Conservation (phyloP, 2,329 filamentous ascomycete genomes). For the Calonectria montana region DNA sequence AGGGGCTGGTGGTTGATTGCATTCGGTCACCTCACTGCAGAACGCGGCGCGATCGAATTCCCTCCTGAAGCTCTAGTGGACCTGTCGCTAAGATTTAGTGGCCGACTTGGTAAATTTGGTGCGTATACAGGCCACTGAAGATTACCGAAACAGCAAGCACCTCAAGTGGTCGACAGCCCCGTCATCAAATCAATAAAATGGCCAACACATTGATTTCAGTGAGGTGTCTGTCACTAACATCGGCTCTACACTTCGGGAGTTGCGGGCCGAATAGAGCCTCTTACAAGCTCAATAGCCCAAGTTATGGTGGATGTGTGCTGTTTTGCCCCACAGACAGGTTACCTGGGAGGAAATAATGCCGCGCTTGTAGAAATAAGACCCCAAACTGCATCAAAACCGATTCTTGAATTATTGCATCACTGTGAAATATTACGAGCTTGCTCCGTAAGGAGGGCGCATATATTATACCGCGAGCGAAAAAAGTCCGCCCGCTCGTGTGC, state of each 20-base stretch:
- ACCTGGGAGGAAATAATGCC: not conserved
- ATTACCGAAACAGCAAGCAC: too few species aligned
- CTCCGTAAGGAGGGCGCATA: not conserved
- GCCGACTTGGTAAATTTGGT: too few species aligned
- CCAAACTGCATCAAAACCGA: not conserved
- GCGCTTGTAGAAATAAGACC: not conserved
- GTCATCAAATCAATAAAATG: too few species aligned
- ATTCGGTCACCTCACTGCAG: not conserved
- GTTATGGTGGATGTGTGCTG: too few species aligned
- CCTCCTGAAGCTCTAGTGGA: not conserved
- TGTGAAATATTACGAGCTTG: not conserved
- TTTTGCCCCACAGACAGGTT: too few species aligned
- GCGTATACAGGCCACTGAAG: too few species aligned
- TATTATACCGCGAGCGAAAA: not conserved
- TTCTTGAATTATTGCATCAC: not conserved
- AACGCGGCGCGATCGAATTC: not conserved
- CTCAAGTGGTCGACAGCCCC: too few species aligned
- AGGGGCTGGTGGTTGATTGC: not conserved
- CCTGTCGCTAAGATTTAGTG: not conserved
- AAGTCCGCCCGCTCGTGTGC: not conserved
- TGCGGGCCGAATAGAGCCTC: too few species aligned
- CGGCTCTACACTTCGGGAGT: too few species aligned
- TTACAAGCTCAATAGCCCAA: too few species aligned
- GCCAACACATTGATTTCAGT: too few species aligned
- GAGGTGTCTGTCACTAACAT: too few species aligned